phyloP scores from a whole-genome alignment of 164 flowering plant species.

The Stephania cephalantha region DNA sequence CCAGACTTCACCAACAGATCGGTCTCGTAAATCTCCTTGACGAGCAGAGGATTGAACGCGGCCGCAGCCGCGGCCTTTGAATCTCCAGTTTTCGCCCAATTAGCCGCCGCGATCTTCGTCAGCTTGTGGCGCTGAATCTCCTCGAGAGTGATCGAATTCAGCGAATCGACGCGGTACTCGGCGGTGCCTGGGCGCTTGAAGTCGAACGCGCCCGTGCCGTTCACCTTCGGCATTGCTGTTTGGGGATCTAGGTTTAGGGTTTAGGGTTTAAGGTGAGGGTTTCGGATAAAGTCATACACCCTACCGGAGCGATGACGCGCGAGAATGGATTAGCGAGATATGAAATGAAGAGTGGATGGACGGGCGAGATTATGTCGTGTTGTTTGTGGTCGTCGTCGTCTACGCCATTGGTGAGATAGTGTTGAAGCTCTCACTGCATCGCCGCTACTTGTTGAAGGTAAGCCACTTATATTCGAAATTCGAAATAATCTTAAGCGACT shows the following conservation, averaged over 20 bases:
- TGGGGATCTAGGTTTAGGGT: background rate
- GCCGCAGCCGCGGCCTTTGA: conserved; percentile 19
- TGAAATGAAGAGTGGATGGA: background rate
- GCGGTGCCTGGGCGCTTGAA: conserved; percentile 92
- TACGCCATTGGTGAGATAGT: background rate
- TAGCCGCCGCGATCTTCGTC: conserved; percentile 67
- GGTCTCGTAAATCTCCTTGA: conserved; percentile 71
- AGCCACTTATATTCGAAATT: too few relatives aligned
- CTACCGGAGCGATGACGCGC: background rate
- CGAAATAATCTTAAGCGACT: too few relatives aligned
- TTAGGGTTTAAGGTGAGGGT: background rate
- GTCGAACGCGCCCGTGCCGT: conserved; percentile 74
- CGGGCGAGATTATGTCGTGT: background rate
- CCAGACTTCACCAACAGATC: conserved; percentile 62
- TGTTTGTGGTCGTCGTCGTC: background rate
- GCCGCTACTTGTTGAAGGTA: too few relatives aligned
- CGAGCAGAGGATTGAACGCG: conserved; percentile 55
- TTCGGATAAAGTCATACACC: background rate
- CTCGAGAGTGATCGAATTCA: conserved; percentile 61
- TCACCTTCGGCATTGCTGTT: conserved; percentile 61
- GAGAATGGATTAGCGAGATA: background rate
- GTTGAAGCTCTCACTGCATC: background rate
- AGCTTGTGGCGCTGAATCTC: conserved; percentile 79
- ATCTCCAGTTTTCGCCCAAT: conserved; percentile 55
- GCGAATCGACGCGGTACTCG: conserved; percentile 67